Base-by-base conservation (phyloP, 2,329 filamentous ascomycete genomes). In the Diaporthe ampelina region DNA sequence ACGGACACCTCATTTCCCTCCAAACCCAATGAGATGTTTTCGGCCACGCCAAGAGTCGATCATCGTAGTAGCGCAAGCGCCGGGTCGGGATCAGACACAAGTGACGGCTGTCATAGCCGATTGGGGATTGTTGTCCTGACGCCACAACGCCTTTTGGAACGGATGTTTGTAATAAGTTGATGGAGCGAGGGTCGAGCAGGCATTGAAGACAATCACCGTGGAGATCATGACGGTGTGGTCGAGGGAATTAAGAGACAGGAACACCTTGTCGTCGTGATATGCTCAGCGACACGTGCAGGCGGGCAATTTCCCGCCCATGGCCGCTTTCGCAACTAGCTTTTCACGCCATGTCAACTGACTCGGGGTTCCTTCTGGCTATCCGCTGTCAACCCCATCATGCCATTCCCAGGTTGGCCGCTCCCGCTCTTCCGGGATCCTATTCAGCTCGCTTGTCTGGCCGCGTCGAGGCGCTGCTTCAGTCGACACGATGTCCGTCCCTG, bases 331-430 rank as follows among this genome's bases (percentile, higher is more conserved):
- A 26, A 54, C 52, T 54, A 40, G 48, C 63, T 68, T 67, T 68
- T 68, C 48, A 54, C 63, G 48, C 63, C 63, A 68, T 40, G 45
- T 54, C 48, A 10, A 68, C 63, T 68, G 63, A 68, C 63, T 68
- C 63, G 48, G 29, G 9, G 9, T 11, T 26, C 15, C 52, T 52
- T 52, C 13, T 52, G 29, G 4, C 7, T 37, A 32, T 15, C 63
- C 21, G 29, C 43, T 67, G 45, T 35, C 45, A 67, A 24, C 13
- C 43, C 29, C 21, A 26, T 54, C 1, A 9, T 54, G 32, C 8
- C 63, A 24, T 45, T 63, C 24, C 15, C 19, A 45, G 40, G 10
- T 21, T 54, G 32, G 48, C 50, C 32, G 37, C 7, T 54, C 63
- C 63, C 32, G 48, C 26, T 10, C 63, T 40, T 45, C 48, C n/a